Conservation (phyloP, 2,329 filamentous ascomycete species). For the Tolypocladium inflatum region DNA sequence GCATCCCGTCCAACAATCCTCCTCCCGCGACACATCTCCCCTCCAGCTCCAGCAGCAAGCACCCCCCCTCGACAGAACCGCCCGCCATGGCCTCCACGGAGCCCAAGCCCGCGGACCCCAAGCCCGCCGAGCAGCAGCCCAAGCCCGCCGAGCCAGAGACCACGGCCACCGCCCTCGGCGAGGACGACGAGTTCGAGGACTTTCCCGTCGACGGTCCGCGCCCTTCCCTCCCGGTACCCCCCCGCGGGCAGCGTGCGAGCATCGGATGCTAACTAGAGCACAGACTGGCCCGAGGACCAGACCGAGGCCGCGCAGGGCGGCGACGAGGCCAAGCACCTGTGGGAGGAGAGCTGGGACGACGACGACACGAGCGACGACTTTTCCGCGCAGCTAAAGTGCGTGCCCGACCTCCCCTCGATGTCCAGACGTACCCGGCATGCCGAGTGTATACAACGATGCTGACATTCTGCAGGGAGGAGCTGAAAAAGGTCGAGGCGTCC, state of each 20-base stretch:
- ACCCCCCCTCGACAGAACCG: background rate
- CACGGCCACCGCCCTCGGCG: conserved; percentile 61
- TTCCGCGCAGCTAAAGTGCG: conserved; percentile 84
- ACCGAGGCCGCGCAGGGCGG: conserved; percentile 67
- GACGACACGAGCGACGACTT: conserved; percentile 97
- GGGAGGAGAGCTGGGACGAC: conserved; percentile 99
- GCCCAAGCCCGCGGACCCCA: conserved; percentile 12
- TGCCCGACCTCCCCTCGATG: conserved; percentile 8
- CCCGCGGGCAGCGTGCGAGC: background rate
- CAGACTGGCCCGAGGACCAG: conserved; percentile 91
- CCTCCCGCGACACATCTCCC: background rate
- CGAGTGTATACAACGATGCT: conserved; percentile 1
- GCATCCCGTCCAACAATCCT: too few species aligned
- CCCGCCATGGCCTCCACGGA: conserved; percentile 6
- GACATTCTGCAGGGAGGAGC: conserved; percentile 59
- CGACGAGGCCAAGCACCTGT: conserved; percentile 68
- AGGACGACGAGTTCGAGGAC: conserved; percentile 98
- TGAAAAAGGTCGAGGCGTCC: conserved; percentile 82
- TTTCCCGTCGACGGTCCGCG: conserved; percentile 85
- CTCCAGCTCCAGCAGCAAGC: background rate
- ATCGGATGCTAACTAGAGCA: background rate
- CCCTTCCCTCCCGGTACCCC: background rate
- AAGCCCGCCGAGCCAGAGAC: conserved; percentile 20
- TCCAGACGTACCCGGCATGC: background rate
- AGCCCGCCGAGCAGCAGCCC: conserved; percentile 14